A percentile compares a stretch with the other conserved stretches of the same genome.
Conservation (phyloP, 2,329 filamentous ascomycete genomes). For the Exophiala calicioides region DNA sequence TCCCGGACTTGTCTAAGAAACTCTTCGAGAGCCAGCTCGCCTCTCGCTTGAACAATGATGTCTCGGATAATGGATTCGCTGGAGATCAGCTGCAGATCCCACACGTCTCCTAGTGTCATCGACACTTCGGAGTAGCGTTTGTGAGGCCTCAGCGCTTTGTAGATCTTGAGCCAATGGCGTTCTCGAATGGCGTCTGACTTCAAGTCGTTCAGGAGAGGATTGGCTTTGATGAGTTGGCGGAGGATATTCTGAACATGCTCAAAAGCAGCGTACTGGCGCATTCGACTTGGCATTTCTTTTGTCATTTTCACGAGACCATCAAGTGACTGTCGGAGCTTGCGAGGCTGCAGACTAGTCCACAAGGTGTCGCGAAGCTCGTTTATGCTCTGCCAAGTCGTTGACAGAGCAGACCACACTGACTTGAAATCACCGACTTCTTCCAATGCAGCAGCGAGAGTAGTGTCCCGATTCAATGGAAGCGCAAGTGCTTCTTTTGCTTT, state of each 20-base stretch:
- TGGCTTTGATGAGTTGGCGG: slow-evolving; percentile 86
- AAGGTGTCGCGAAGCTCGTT: slow-evolving; percentile 89
- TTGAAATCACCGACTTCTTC: slow-evolving; percentile 99
- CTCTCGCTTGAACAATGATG: slow-evolving; percentile 92
- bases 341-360: slow-evolving; percentile 93
- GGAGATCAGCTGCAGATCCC: slow-evolving; percentile 88
- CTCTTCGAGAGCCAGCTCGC: slow-evolving; percentile 97
- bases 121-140: slow-evolving; percentile 92
- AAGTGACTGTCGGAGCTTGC: slow-evolving; percentile 85
- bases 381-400: slow-evolving; percentile 93
- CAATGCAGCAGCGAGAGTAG: slow-evolving; percentile 78
- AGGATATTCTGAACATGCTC: slow-evolving; percentile 95
- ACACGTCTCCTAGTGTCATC: slow-evolving; percentile 97
- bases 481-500: slow-evolving; percentile 97
- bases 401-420: slow-evolving; percentile 94
- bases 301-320: slow-evolving; percentile 96
- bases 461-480: slow-evolving; percentile 76
- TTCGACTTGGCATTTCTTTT: slow-evolving; percentile 97
- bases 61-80: slow-evolving; percentile 87
- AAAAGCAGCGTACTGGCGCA: slow-evolving; percentile 99
- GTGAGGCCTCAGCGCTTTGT: slow-evolving; percentile 88
- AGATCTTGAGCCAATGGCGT: slow-evolving; percentile 96
- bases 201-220: slow-evolving; percentile 80
- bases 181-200: slow-evolving; percentile 97
- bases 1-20: slow-evolving; percentile 96